Percentiles rank a stretch among this genome's conserved stretches.
Evolutionary conservation across 805 yeast species (phyloP).

Genomic region (Pichia exigua): DNA sequence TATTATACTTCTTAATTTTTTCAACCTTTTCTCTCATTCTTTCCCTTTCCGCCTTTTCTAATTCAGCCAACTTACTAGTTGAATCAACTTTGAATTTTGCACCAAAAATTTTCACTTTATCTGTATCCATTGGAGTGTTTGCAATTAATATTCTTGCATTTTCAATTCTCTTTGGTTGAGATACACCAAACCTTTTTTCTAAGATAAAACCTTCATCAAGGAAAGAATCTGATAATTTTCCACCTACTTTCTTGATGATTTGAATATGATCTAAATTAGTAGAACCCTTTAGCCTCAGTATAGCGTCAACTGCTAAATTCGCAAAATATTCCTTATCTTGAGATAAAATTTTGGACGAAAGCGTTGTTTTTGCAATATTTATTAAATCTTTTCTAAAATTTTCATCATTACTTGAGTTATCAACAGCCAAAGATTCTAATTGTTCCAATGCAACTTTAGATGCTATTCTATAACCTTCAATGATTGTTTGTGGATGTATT

Average conservation of each 20-base stretch:
- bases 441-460: slow-evolving; percentile 75
- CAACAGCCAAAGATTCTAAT: slow-evolving; percentile 69
- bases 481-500: slow-evolving; percentile 96
- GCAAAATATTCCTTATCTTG: slow-evolving; percentile 91
- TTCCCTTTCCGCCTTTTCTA: slow-evolving; percentile 66
- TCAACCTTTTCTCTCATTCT: slow-evolving; percentile 89
- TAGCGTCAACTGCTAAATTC: slow-evolving; percentile 88
- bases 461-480: slow-evolving; percentile 91
- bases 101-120: slow-evolving; percentile 94
- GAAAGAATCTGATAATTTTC: slow-evolving; percentile 83
- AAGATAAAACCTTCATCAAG: slow-evolving; percentile 93
- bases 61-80: slow-evolving; percentile 73
- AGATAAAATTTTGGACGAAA: slow-evolving; percentile 87
- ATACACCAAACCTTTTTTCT: slow-evolving; percentile 86
- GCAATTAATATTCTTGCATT: slow-evolving; percentile 88
- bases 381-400: slow-evolving; percentile 68
- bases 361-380: slow-evolving; percentile 86
- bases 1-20: slow-evolving; percentile 72
- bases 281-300: slow-evolving; percentile 76
- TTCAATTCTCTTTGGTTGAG: slow-evolving; percentile 79
- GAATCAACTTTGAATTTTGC: slow-evolving; percentile 96
- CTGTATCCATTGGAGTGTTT: slow-evolving; percentile 94
- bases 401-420: slow-evolving; percentile 51
- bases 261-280: slow-evolving; percentile 89
- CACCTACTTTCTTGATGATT: slow-evolving; percentile 89